Percentiles rank a stretch among this genome's conserved stretches.
Conservation (phyloP, 352 stramenopile species). For the Globisporangium alternatum region DNA sequence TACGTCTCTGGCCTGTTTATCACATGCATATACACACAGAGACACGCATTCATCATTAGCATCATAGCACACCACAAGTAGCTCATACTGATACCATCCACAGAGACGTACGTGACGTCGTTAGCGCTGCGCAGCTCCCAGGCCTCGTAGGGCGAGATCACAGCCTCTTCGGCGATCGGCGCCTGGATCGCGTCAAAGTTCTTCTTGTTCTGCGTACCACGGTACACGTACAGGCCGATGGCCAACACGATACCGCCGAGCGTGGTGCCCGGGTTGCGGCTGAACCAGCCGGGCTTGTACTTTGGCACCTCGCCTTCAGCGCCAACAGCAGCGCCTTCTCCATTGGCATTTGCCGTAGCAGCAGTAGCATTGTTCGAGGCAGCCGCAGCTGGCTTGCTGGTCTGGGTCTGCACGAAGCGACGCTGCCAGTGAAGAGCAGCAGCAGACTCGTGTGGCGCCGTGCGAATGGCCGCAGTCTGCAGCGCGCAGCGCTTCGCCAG, state of each 20-base stretch:
- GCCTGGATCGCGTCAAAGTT: constrained; percentile 75
- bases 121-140: constrained; percentile 83
- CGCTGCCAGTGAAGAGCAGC: constrained; percentile 6
- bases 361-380: background rate
- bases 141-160: constrained; percentile 84
- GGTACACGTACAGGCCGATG: constrained; percentile 75
- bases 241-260: constrained; percentile 63
- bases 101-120: constrained; percentile 59
- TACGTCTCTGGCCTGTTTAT: constrained; percentile 43
- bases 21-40: background rate
- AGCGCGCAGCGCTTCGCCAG: constrained; percentile 2
- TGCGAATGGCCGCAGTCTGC: background rate
- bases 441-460: background rate
- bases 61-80: background rate
- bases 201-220: constrained; percentile 67
- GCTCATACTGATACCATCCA: background rate
- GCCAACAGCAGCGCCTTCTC: background rate
- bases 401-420: constrained; percentile 11
- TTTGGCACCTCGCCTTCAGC: constrained; percentile 52
- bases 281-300: constrained; percentile 86
- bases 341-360: background rate
- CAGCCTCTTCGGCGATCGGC: constrained; percentile 64
- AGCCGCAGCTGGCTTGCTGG: constrained; percentile 2
- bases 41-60: background rate
- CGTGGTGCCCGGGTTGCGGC: constrained; percentile 77